These are phyloP conservation scores for Gossypioides kirkii DNA, from an alignment of 345 rosid genomes.

Conservation along the genomic window DNA sequence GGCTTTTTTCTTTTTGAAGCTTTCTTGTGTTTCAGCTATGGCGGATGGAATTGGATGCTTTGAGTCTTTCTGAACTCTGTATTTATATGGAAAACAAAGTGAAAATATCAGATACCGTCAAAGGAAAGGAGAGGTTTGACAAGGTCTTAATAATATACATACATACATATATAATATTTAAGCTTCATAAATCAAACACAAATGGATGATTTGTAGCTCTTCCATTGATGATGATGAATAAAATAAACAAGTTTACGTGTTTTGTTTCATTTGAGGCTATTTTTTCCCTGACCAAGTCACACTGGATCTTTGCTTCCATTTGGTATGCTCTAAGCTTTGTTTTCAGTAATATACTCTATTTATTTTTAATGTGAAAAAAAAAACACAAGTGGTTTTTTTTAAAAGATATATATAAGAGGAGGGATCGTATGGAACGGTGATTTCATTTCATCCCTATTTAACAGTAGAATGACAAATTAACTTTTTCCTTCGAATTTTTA, in stretches of 20 bases:
- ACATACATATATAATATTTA: neutral
- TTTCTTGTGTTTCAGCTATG: neutral
- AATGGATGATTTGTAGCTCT: conserved; percentile 17
- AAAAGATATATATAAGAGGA: no score
- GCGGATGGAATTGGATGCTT: neutral
- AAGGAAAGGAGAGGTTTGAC: conserved; percentile 23
- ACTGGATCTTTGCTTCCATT: neutral
- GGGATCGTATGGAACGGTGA: no score
- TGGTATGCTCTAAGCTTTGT: neutral
- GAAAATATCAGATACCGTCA: conserved; percentile 26
- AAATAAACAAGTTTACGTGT: neutral
- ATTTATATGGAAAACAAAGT: conserved; percentile 17
- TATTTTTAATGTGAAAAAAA: neutral
- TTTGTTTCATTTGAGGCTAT: neutral
- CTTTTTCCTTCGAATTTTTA: no score
- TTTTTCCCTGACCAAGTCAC: conserved; percentile 29
- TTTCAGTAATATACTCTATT: neutral
- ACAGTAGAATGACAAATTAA: no score
- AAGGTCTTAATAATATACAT: conserved; percentile 12
- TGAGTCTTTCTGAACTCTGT: conserved; percentile 9
- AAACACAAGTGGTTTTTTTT: no score
- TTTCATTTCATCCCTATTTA: no score
- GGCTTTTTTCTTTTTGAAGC: neutral
- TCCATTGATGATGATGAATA: neutral
- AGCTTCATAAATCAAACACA: conserved; percentile 20